Evolutionary conservation across 441 rosid genomes (phyloP).

Genomic region (Populus hybrid): DNA sequence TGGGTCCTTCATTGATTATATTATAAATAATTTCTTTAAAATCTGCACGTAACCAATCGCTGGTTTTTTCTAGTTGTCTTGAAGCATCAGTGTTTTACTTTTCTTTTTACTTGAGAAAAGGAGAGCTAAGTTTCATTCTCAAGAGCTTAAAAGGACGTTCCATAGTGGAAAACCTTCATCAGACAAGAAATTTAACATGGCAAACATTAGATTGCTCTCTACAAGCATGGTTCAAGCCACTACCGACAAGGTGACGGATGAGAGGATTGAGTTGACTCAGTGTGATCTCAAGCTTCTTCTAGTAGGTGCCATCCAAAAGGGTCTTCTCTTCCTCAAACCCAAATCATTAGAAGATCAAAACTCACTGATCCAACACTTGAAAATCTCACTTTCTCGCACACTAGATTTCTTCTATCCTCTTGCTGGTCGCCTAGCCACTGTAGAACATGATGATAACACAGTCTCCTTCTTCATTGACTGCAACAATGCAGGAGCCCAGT

Average conservation of each 20-base stretch:
- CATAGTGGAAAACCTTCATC: no score
- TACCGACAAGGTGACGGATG: background rate
- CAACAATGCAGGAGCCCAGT: constrained; percentile 24
- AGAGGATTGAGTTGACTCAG: constrained; percentile 12
- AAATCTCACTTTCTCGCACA: constrained; percentile 10
- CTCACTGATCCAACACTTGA: constrained; percentile 1
- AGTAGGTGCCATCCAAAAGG: constrained; percentile 8
- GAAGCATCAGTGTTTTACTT: no score
- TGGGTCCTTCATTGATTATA: no score
- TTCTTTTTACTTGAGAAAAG: no score
- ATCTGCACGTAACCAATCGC: no score
- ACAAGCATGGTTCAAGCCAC: constrained; percentile 11
- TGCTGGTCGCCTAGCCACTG: constrained; percentile 18
- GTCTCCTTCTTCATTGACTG: constrained; percentile 21
- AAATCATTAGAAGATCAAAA: background rate
- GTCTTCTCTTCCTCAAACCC: constrained; percentile 26
- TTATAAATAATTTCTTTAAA: no score
- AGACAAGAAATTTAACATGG: background rate
- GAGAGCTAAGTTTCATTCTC: no score
- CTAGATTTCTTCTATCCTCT: constrained; percentile 8
- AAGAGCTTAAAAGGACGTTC: background rate
- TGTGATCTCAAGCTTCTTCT: constrained; percentile 16
- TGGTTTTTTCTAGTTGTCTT: no score
- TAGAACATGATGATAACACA: background rate
- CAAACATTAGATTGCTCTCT: constrained; percentile 2